Percentiles rank a stretch among this genome's conserved stretches.
Conservation (phyloP, 768 basidiomycete species). For the Pulveroboletus sp. region DNA sequence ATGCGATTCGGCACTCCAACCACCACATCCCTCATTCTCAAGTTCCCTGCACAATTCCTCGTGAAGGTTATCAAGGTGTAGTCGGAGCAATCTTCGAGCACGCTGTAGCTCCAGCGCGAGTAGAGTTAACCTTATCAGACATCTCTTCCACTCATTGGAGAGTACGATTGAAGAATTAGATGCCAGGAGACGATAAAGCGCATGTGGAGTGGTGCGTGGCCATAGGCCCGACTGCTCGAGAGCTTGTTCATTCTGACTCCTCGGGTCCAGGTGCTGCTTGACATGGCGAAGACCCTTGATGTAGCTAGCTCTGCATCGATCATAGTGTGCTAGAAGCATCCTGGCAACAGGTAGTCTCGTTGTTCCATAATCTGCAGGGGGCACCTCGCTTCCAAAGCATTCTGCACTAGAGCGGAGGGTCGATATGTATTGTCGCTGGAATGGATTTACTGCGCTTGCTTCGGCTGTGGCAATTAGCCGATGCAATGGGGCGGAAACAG, state of each 20-base stretch:
- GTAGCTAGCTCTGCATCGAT: conserved; percentile 5
- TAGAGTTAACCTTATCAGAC: conserved; percentile 28
- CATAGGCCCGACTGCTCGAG: conserved; percentile 28
- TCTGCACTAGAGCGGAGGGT: conserved; percentile 8
- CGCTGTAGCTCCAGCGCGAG: conserved; percentile 34
- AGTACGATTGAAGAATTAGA: conserved; percentile 17
- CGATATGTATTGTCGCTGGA: conserved; percentile 10
- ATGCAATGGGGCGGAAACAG: background rate
- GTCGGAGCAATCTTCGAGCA: conserved; percentile 31
- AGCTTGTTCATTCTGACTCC: conserved; percentile 14
- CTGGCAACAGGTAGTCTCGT: background rate
- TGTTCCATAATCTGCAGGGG: background rate
- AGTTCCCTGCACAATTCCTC: conserved; percentile 32
- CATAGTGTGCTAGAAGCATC: conserved; percentile 9
- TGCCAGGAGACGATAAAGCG: conserved; percentile 31
- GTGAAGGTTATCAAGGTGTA: conserved; percentile 15
- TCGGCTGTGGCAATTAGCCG: conserved; percentile 3
- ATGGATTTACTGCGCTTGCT: conserved; percentile 5
- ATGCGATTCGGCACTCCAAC: conserved; percentile 14
- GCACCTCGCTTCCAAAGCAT: conserved; percentile 3
- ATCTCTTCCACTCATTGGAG: conserved; percentile 27
- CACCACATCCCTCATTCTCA: conserved; percentile 22
- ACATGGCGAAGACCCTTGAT: background rate
- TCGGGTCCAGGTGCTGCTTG: conserved; percentile 10
- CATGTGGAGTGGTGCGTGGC: conserved; percentile 33